Evolutionary conservation across 305 asterid species (phyloP), one percentile per base, ranked within the genome.

Genomic region (Fraxinus platypoda): DNA sequence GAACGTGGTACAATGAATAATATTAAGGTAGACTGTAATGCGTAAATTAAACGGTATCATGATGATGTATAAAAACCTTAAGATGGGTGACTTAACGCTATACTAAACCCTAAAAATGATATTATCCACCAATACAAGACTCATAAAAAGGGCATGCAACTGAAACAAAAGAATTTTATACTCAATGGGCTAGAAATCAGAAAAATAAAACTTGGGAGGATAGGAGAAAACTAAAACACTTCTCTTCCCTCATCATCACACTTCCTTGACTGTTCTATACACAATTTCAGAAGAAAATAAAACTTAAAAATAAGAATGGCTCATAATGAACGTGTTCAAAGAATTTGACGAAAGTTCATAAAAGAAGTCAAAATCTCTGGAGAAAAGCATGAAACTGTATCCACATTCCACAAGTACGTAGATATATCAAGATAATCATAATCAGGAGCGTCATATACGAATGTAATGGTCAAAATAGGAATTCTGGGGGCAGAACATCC

Each of bases 251-350:
- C 62, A 17, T 17, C 23, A 52, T 52, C 62, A 52, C 23, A 52
- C 62, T 81, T 34, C 57, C 57, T 46, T 13, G 75, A 76, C 54
- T 17, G 68, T 76, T 30, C 83, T 83, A 75, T 83, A 81, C 86
- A 37, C 34, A 75, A 71, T 52, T 30, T 79, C 78, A 25, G 71
- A 73, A 80, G 54, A 76, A 75, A 74, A 34, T 17, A 4, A 71
- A 12, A 77, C 77, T 9, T 21, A 34, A 19, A 71, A 80, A 23
- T 30, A 28, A 2, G 31, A 26, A 66, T 11, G 19, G 30, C 19
- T 17, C 62, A 17, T 17, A 52, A n/a, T 52, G 8, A 57, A 57
- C 4, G 26, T 19, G 28, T 57, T 57, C 25, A 31, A 66, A 77
- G 66, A 21, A 31, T 54, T 49, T 49, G 62, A 17, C 8, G 6